Evolutionary conservation across 164 flowering plant genomes (phyloP).

Genomic region (Macadamia tetraphylla): DNA sequence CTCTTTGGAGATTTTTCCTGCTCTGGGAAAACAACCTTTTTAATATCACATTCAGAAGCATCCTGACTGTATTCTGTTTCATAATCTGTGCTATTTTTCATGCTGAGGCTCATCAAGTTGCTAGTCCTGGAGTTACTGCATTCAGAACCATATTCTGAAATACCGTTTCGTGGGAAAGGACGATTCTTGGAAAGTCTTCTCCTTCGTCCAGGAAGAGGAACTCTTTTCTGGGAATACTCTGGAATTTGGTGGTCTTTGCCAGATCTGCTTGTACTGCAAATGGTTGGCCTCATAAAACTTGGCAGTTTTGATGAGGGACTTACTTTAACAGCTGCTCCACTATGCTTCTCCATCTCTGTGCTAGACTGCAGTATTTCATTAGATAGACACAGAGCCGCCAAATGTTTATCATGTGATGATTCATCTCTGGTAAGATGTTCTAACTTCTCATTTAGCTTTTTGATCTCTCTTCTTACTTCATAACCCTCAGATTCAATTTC

Average conservation of each 20-base stretch:
- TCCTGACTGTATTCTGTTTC: slow-evolving; percentile 40
- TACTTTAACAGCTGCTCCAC: slow-evolving; percentile 8
- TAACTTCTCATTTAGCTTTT: slow-evolving; percentile 27
- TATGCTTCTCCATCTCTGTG: slow-evolving; percentile 8
- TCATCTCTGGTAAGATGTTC: slow-evolving; percentile 21
- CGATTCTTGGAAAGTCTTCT: slow-evolving; percentile 21
- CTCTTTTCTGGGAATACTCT: slow-evolving; percentile 12
- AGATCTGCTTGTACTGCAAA: slow-evolving; percentile 46
- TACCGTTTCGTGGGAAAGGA: slow-evolving; percentile 34
- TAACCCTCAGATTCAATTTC: slow-evolving; percentile 41
- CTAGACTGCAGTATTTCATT: slow-evolving; percentile 16
- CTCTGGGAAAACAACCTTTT: slow-evolving; percentile 22
- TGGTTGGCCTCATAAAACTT: slow-evolving; percentile 57
- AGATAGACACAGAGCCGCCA: slow-evolving; percentile 17
- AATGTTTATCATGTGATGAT: slow-evolving; percentile 14
- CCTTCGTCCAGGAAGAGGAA: slow-evolving; percentile 14
- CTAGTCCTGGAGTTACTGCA: slow-evolving; percentile 38
- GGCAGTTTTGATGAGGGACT: slow-evolving; percentile 29
- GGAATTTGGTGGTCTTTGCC: slow-evolving; percentile 16
- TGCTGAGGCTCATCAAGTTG: slow-evolving; percentile 25
- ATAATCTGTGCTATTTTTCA: slow-evolving; percentile 24
- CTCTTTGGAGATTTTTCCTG: slow-evolving; percentile 15
- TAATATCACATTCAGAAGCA: slow-evolving; percentile 36
- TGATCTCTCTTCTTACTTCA: slow-evolving; percentile 21
- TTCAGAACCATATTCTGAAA: slow-evolving; percentile 39